These are phyloP conservation scores for Esteya vermicola DNA, from an alignment of 2,329 filamentous ascomycete genomes.

Conservation along the genomic window DNA sequence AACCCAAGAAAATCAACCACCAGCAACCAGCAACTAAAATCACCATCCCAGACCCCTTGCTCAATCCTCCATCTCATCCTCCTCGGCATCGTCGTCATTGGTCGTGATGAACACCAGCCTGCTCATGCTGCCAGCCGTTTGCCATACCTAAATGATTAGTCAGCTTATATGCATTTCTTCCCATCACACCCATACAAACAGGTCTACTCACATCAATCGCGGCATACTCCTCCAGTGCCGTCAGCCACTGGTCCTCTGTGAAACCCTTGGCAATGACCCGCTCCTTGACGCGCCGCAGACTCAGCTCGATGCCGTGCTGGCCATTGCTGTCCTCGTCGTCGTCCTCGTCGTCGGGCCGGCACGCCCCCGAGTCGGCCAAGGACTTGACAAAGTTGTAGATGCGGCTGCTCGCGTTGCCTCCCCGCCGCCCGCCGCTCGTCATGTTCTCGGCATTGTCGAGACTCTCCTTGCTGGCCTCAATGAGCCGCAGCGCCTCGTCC, in stretches of 20 bases:
- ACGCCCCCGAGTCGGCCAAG: conserved; percentile 75
- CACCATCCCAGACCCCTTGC: too few relatives aligned
- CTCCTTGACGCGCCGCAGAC: conserved; percentile 77
- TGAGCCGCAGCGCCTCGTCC: conserved; percentile 79
- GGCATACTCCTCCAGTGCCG: conserved; percentile 80
- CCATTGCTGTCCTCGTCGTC: conserved; percentile 42
- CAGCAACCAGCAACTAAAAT: too few relatives aligned
- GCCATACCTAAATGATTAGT: conserved; percentile 48
- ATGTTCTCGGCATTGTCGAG: conserved; percentile 67
- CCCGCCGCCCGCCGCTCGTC: conserved; percentile 34
- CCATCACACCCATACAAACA: neutral
- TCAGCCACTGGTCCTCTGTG: conserved; percentile 82
- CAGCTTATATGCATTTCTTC: neutral
- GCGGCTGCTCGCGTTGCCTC: conserved; percentile 69
- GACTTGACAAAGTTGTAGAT: conserved; percentile 92
- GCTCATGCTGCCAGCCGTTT: conserved; percentile 57
- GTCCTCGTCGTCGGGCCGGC: conserved; percentile 55
- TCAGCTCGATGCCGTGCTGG: conserved; percentile 54
- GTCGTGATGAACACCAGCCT: conserved; percentile 57
- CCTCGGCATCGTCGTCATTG: conserved; percentile 34
- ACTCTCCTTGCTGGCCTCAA: conserved; percentile 88
- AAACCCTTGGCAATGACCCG: conserved; percentile 92
- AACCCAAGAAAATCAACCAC: neutral
- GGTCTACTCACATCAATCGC: conserved; percentile 64
- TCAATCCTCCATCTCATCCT: conserved; percentile 33